phyloP scores from a whole-genome alignment of 495 filamentous ascomycete genomes.

The Penicillium verhagenii region DNA sequence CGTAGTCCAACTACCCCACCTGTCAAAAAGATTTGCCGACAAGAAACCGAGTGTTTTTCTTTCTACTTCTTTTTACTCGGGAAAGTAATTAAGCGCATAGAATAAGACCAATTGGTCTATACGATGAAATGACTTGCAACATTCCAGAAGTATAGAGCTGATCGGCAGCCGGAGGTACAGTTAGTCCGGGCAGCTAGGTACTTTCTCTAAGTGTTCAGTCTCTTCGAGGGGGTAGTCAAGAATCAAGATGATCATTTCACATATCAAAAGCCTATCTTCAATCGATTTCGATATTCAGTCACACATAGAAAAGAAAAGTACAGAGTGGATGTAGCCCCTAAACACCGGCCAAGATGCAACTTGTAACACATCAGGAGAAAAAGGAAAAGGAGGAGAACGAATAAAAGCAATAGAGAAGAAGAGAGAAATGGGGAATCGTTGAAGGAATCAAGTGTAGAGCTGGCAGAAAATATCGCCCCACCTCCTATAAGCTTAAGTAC shows the following conservation, averaged over 20 bases:
- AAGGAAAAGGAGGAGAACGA: slow-evolving; percentile 7
- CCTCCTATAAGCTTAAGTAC: not conserved
- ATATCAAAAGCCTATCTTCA: not conserved
- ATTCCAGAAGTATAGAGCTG: no score
- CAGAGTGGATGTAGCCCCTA: slow-evolving; percentile 14
- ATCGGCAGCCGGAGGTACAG: no score
- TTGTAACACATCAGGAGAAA: slow-evolving; percentile 18
- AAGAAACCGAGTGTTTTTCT: no score
- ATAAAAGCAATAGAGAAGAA: slow-evolving; percentile 7
- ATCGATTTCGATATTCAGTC: slow-evolving; percentile 1
- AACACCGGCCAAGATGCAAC: slow-evolving; percentile 25
- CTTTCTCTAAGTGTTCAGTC: no score
- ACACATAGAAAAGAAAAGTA: slow-evolving; percentile 13
- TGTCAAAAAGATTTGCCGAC: no score
- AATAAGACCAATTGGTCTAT: no score
- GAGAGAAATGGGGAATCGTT: slow-evolving; percentile 7
- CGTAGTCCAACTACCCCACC: no score
- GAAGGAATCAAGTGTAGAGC: slow-evolving; percentile 8
- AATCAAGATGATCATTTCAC: not conserved
- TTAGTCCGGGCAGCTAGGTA: no score
- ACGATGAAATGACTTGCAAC: no score
- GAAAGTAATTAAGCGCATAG: no score
- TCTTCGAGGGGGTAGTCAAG: no score
- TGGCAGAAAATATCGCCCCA: not conserved
- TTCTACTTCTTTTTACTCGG: no score